Conservation (phyloP, 1,284 basidiomycete species). For the Fomitopsis schrenkii region DNA sequence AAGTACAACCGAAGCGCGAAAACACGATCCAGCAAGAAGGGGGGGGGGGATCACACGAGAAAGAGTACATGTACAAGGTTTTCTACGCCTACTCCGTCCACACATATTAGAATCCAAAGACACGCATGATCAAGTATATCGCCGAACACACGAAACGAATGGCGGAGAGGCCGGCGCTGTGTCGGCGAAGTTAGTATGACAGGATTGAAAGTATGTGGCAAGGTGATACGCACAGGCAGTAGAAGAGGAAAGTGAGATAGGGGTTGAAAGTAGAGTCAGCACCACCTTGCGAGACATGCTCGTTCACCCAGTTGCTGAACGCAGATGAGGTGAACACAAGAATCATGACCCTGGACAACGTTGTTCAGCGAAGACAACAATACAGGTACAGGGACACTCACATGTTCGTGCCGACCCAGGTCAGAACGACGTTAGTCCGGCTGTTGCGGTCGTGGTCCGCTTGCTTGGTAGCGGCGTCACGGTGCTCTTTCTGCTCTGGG, state of each 20-base stretch:
- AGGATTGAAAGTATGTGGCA: slow-evolving; percentile 3
- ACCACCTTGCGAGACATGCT: slow-evolving; percentile 45
- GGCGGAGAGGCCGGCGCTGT: slow-evolving; percentile 72
- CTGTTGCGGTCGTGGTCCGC: slow-evolving; percentile 83
- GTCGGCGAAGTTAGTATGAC: slow-evolving; percentile 7
- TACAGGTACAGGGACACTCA: slow-evolving; percentile 28
- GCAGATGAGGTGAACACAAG: slow-evolving; percentile 77
- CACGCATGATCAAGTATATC: slow-evolving; percentile 73
- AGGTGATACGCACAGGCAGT: slow-evolving; percentile 61
- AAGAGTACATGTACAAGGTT: background rate
- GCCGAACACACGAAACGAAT: slow-evolving; percentile 77
- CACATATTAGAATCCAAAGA: slow-evolving; percentile 45
- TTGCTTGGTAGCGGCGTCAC: slow-evolving; percentile 86
- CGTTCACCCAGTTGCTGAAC: slow-evolving; percentile 62
- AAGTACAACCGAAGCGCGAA: background rate
- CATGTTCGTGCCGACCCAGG: slow-evolving; percentile 87
- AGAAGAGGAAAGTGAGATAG: slow-evolving; percentile 81
- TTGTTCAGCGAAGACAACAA: slow-evolving; percentile 6
- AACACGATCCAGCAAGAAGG: background rate
- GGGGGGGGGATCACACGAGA: background rate
- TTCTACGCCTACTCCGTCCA: background rate
- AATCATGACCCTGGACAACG: slow-evolving; percentile 59
- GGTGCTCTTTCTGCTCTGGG: slow-evolving; percentile 72
- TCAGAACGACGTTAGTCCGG: slow-evolving; percentile 79
- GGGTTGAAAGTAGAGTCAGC: slow-evolving; percentile 67